Percentiles rank a stretch among this genome's conserved stretches.
Evolutionary conservation across 495 filamentous ascomycete genomes (phyloP).

Genomic region (Penicillium nucicola): DNA sequence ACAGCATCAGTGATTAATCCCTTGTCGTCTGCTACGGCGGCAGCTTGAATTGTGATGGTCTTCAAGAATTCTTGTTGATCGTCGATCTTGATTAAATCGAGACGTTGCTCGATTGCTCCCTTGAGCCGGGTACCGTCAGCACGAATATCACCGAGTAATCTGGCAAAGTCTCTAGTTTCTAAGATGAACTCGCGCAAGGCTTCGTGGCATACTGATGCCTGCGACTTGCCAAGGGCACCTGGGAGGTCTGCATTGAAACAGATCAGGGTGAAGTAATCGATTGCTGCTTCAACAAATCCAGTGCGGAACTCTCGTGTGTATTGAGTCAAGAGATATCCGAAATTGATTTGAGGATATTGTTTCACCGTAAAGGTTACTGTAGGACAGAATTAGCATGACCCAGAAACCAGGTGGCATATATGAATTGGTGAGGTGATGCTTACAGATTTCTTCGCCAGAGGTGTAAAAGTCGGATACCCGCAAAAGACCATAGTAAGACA

Average conservation of each 20-base stretch:
- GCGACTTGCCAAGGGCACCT: conserved; percentile 67
- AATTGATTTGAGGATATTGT: conserved; percentile 84
- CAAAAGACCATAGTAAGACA: conserved; percentile 88
- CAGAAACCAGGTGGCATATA: background rate
- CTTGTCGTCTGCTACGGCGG: conserved; percentile 87
- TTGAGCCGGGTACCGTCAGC: conserved; percentile 76
- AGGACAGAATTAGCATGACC: conserved; percentile 27
- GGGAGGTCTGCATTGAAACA: conserved; percentile 87
- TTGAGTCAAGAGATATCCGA: conserved; percentile 85
- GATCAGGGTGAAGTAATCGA: conserved; percentile 90
- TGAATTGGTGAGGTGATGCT: conserved; percentile 22
- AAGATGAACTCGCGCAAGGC: conserved; percentile 92
- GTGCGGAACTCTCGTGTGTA: conserved; percentile 96
- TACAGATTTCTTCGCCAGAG: conserved; percentile 69
- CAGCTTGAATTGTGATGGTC: conserved; percentile 84
- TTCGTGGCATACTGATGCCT: conserved; percentile 83
- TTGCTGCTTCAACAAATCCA: conserved; percentile 77
- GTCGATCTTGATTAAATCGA: conserved; percentile 73
- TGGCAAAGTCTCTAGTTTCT: conserved; percentile 90
- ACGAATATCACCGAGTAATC: conserved; percentile 86
- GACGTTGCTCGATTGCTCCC: conserved; percentile 86
- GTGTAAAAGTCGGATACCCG: conserved; percentile 72
- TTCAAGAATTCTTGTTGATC: conserved; percentile 81
- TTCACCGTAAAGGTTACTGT: conserved; percentile 68
- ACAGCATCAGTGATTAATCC: conserved; percentile 90